phyloP scores from a whole-genome alignment of 106 monocot genomes.

The Triglochin maritima region DNA sequence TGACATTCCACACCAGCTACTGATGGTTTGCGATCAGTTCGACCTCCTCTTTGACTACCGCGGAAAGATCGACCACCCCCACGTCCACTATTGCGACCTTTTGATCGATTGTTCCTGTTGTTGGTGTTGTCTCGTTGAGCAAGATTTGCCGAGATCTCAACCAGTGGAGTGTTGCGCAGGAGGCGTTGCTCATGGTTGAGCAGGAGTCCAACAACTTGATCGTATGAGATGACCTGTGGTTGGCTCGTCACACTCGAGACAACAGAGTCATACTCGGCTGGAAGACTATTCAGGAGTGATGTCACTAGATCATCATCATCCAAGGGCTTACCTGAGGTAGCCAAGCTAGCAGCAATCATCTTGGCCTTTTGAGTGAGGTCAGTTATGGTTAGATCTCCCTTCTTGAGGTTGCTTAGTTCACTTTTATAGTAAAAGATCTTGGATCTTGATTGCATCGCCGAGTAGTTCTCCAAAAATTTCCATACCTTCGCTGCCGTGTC shows the following conservation, averaged over 20 bases:
- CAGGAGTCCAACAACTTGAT: background rate
- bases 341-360: no score
- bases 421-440: no score
- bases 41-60: background rate
- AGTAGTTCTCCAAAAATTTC: no score
- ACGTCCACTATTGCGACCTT: background rate
- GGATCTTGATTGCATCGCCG: no score
- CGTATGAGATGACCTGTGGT: background rate
- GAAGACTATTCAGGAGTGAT: no score
- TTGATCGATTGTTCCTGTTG: background rate
- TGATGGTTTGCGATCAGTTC: background rate
- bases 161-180: background rate
- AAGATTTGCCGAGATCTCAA: background rate
- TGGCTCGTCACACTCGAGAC: background rate
- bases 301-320: no score
- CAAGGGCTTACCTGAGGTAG: no score
- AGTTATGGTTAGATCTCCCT: no score
- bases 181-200: background rate
- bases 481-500: no score
- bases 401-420: no score
- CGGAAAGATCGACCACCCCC: background rate
- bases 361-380: no score
- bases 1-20: background rate
- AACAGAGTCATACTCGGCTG: background rate
- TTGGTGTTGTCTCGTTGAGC: background rate